A percentile compares a stretch with the other conserved stretches of the same genome.
Conservation (phyloP, 2,329 filamentous ascomycete genomes). For the Microdochium trichocladiopsis region DNA sequence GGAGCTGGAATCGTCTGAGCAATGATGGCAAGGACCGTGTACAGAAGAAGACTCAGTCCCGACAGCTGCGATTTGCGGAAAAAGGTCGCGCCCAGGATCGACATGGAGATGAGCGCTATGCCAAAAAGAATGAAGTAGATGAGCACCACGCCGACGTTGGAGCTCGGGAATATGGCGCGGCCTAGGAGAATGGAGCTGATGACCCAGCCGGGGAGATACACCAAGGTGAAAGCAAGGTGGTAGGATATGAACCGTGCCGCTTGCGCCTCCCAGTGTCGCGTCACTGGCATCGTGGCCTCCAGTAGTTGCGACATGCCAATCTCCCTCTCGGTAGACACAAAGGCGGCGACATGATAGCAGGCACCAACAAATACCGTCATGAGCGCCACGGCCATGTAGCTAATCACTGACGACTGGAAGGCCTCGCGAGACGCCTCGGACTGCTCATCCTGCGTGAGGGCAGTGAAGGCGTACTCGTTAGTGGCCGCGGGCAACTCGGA, state of each 20-base stretch:
- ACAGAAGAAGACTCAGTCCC: slow-evolving; percentile 71
- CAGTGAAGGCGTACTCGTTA: slow-evolving; percentile 74
- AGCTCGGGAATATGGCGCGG: slow-evolving; percentile 55
- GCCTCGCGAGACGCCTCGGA: slow-evolving; percentile 55
- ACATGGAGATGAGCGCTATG: slow-evolving; percentile 69
- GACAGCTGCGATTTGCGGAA: slow-evolving; percentile 85
- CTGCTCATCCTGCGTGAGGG: slow-evolving; percentile 60
- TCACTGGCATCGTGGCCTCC: slow-evolving; percentile 78
- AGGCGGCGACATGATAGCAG: slow-evolving; percentile 79
- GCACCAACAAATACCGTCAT: slow-evolving; percentile 75
- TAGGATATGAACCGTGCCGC: slow-evolving; percentile 68
- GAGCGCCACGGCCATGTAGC: slow-evolving; percentile 73
- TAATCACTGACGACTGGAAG: slow-evolving; percentile 69
- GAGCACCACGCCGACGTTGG: slow-evolving; percentile 58
- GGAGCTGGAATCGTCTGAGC: slow-evolving; percentile 66
- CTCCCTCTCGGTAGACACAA: slow-evolving; percentile 81
- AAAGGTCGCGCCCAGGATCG: slow-evolving; percentile 73
- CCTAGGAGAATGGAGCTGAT: slow-evolving; percentile 61
- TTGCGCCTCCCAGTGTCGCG: slow-evolving; percentile 65
- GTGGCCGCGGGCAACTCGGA: slow-evolving; percentile 29
- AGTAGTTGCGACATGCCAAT: slow-evolving; percentile 81
- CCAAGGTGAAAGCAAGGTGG: slow-evolving; percentile 70
- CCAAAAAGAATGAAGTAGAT: slow-evolving; percentile 72
- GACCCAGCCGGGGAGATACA: slow-evolving; percentile 81
- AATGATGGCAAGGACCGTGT: slow-evolving; percentile 71